Percentiles rank a stretch among this genome's conserved stretches.
Conservation (phyloP, 2,329 filamentous ascomycete genomes). For the Fusarium miscanthi region DNA sequence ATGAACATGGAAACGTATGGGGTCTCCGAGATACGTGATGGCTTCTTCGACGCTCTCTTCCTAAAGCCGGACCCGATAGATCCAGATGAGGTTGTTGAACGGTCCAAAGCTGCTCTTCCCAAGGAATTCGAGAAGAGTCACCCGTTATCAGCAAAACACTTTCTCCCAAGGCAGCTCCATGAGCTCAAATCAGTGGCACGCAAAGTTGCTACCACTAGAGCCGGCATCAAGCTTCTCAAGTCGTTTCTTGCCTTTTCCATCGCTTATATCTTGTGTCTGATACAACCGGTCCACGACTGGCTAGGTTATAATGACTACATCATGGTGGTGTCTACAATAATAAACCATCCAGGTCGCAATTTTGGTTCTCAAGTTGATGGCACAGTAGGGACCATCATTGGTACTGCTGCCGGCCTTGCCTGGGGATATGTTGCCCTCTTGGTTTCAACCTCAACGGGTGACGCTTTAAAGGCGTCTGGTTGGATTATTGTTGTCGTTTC, state of each 20-base stretch:
- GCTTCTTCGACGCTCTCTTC: constrained; percentile 62
- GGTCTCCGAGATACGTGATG: constrained; percentile 57
- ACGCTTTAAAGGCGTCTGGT: constrained; percentile 61
- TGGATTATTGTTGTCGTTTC: constrained; percentile 67
- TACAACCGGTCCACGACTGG: constrained; percentile 60
- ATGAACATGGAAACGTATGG: constrained; percentile 56
- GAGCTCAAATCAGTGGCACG: constrained; percentile 55
- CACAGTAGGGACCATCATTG: constrained; percentile 62
- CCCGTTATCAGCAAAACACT: constrained; percentile 59
- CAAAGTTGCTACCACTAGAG: constrained; percentile 59
- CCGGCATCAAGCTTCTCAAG: constrained; percentile 63
- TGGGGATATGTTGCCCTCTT: constrained; percentile 67
- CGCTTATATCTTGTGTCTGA: constrained; percentile 66
- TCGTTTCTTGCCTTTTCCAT: constrained; percentile 67
- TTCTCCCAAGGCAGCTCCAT: constrained; percentile 60
- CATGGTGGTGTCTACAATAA: constrained; percentile 65
- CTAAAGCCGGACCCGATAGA: constrained; percentile 55
- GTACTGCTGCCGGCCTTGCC: constrained; percentile 63
- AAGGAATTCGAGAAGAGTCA: constrained; percentile 58
- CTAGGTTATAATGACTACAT: constrained; percentile 67
- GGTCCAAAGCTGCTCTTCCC: constrained; percentile 59
- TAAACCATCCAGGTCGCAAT: constrained; percentile 68
- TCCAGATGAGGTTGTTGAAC: constrained; percentile 53
- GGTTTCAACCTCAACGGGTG: constrained; percentile 61
- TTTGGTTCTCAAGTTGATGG: constrained; percentile 69